phyloP scores from a whole-genome alignment of 202 grass and related monocot genomes.

The Eragrostis tef region DNA sequence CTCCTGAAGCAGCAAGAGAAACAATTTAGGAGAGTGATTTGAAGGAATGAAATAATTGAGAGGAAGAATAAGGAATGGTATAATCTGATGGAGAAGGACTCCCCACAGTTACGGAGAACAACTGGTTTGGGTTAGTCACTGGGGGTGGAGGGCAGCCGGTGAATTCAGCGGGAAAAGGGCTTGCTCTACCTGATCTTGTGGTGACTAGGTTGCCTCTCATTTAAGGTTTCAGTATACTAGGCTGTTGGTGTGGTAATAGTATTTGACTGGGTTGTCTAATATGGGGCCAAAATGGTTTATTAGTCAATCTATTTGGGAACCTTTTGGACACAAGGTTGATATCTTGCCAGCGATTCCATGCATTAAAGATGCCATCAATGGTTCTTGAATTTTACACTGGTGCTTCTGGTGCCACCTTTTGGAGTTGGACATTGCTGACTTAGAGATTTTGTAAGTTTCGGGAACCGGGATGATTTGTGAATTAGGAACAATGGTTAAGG shows the following conservation, averaged over 20 bases:
- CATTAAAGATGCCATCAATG: background rate
- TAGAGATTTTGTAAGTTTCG: slow-evolving; percentile 10
- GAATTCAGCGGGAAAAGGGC: background rate
- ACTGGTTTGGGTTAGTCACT: background rate
- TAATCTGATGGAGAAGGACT: background rate
- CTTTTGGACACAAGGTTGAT: background rate
- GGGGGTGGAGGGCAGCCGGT: background rate
- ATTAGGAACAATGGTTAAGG: background rate
- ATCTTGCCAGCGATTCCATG: background rate
- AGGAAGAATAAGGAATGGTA: background rate
- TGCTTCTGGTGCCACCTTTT: background rate
- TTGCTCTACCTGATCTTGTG: background rate
- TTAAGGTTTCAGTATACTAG: background rate
- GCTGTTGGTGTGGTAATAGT: too few relatives aligned
- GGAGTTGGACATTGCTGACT: slow-evolving; percentile 12
- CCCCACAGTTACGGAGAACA: background rate
- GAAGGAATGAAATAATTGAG: background rate
- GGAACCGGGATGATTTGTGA: background rate
- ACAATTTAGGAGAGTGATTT: background rate
- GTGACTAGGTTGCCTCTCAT: background rate
- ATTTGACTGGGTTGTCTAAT: background rate
- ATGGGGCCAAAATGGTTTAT: too few relatives aligned
- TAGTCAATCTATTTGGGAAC: too few relatives aligned
- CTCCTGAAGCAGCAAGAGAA: background rate
- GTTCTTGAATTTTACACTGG: background rate